phyloP scores from a whole-genome alignment of 345 rosid species.

The Citrus glauca region DNA sequence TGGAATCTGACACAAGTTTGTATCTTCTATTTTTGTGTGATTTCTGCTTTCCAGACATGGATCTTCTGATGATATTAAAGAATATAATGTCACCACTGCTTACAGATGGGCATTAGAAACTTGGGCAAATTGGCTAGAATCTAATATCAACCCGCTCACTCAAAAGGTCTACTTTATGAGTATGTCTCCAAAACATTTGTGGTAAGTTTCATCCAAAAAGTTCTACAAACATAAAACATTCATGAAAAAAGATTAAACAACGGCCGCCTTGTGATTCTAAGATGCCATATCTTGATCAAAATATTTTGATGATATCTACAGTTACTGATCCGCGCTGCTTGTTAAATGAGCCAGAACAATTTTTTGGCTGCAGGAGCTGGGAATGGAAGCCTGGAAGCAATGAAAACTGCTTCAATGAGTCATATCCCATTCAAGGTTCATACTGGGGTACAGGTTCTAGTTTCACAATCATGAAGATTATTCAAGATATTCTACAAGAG shows the following conservation, averaged over 20 bases:
- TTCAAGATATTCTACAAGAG: conserved; percentile 37
- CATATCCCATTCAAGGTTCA: conserved; percentile 58
- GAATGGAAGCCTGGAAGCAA: conserved; percentile 83
- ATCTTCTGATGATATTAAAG: conserved; percentile 36
- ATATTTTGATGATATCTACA: too few species aligned
- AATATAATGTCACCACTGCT: conserved; percentile 69
- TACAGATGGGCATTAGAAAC: conserved; percentile 70
- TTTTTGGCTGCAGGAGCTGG: conserved; percentile 64
- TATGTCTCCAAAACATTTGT: conserved; percentile 85
- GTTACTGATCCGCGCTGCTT: too few species aligned
- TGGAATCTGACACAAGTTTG: background rate
- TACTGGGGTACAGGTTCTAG: conserved; percentile 93
- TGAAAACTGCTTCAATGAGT: conserved; percentile 72
- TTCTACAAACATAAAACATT: background rate
- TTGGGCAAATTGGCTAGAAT: conserved; percentile 79
- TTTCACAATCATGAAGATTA: conserved; percentile 63
- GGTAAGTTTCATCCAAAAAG: conserved; percentile 35
- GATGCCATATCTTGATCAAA: too few species aligned
- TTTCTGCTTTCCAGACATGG: conserved; percentile 47
- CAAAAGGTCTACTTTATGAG: conserved; percentile 90
- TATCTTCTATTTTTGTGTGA: background rate
- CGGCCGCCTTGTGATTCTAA: too few species aligned
- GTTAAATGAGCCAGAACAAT: too few species aligned
- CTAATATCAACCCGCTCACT: conserved; percentile 50
- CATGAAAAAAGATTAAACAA: too few species aligned